Base-by-base conservation (phyloP, 129 eudicot genomes). In the Lactuca saligna region DNA sequence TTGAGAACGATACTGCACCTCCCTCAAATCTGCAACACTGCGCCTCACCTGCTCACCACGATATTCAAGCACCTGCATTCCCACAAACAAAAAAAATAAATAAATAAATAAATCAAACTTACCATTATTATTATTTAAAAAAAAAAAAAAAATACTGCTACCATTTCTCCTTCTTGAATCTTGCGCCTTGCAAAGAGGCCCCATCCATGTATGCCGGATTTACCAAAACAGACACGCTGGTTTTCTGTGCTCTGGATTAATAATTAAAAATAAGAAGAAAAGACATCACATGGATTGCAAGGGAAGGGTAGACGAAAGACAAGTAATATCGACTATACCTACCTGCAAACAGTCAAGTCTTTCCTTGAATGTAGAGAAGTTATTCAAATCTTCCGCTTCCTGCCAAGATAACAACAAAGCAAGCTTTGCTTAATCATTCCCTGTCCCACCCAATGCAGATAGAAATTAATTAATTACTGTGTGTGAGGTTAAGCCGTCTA, bases 191-290 rank as follows among this genome's bases (percentile, higher is more conserved):
- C 98, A 85, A 93, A 93, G 50, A 93, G 95, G 65, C 98, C 98
- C 98, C 98, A 93, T 56, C 97, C 97, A 73, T 93, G 98, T 75
- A 93, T 93, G 72, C 91, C 85, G 70, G 98, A 93, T 83, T 87
- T 86, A 35, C 98, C 98, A 61, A 89, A 89, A 74, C 98, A 89
- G 73, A 89, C 80, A 35, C 92, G 86, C 39, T 66, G 76, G 17
- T 74, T 84, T 80, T 89, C 98, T 51, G 84, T 84, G 48, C 46
- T 85, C 97, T 81, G 29, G 29, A 25, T 25, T 25, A 25, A 25
- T 25, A 25, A 1, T 25, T 25, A 25, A 25, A 0, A 25, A 25
- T 0, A 25, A 25, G 29, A 25, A 25, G 1, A 25, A 25, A 25
- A 25, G 1, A 25, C 29, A 25, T 25, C 2, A 25, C 29, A 25